These are phyloP conservation scores for Glutinoglossum americanum DNA, from an alignment of 495 filamentous ascomycete species.

Conservation along the genomic window DNA sequence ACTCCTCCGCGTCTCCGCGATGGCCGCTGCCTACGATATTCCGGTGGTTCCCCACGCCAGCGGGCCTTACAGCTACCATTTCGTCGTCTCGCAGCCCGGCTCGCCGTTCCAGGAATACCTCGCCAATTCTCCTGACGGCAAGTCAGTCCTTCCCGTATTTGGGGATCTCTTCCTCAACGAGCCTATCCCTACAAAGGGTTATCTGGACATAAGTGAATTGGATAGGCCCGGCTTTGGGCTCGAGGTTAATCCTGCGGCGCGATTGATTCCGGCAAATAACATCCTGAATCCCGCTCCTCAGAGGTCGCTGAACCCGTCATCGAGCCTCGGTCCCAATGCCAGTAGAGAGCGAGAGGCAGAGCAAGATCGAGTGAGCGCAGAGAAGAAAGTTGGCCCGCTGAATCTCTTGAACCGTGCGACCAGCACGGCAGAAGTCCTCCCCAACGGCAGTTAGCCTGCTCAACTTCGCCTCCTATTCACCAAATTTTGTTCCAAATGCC, in stretches of 20 bases:
- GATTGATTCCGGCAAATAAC: constrained; percentile 47
- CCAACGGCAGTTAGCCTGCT: background rate
- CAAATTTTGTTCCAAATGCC: too few species aligned
- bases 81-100: constrained; percentile 75
- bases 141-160: constrained; percentile 74
- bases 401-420: too few species aligned
- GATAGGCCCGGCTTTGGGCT: constrained; percentile 86
- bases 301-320: constrained; percentile 22
- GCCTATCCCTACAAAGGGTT: constrained; percentile 67
- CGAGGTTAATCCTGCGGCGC: constrained; percentile 60
- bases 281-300: constrained; percentile 54
- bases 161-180: constrained; percentile 80
- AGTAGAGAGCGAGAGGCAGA: background rate
- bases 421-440: background rate
- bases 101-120: constrained; percentile 89
- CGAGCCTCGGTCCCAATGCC: too few species aligned
- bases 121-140: constrained; percentile 75
- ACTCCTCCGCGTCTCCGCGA: constrained; percentile 67
- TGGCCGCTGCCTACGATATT: constrained; percentile 81
- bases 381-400: background rate
- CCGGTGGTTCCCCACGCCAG: constrained; percentile 87
- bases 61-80: constrained; percentile 87
- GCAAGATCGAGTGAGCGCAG: background rate
- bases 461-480: too few species aligned
- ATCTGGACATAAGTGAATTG: constrained; percentile 50